A percentile compares a stretch with the other conserved stretches of the same genome.
phyloP scores from a whole-genome alignment of 305 asterid species.

The Fraxinus platypoda region DNA sequence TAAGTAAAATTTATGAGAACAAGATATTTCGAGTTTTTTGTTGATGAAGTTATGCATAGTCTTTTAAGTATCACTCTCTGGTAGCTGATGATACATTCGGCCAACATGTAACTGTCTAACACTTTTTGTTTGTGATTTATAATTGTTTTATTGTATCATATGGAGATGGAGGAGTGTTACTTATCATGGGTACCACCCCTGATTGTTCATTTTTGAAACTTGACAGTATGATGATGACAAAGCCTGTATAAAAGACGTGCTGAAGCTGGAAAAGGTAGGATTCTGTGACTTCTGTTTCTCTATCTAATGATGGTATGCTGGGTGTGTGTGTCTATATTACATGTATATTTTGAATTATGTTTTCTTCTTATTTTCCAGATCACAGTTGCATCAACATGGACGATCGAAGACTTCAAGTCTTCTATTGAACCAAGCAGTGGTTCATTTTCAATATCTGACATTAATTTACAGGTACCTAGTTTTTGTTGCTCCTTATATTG shows the following conservation, averaged over 20 bases:
- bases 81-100: not conserved
- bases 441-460: conserved; percentile 35
- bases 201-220: conserved; percentile 15
- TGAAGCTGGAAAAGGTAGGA: conserved; percentile 77
- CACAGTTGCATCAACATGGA: conserved; percentile 51
- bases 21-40: not conserved
- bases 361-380: conserved; percentile 43
- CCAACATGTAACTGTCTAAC: not conserved
- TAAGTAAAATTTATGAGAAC: not conserved
- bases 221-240: conserved; percentile 86
- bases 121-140: not conserved
- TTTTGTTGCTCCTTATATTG: not conserved
- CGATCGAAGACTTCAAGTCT: conserved; percentile 42
- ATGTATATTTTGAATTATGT: not conserved
- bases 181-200: not conserved
- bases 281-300: conserved; percentile 13
- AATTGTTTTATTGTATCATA: not conserved
- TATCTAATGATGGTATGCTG: not conserved
- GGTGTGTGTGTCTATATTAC: not conserved
- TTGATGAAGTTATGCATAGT: not conserved
- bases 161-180: not conserved
- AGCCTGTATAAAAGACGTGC: conserved; percentile 58
- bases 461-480: conserved; percentile 62
- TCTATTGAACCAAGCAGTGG: conserved; percentile 28
- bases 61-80: not conserved